Evolutionary conservation across 768 basidiomycete genomes (phyloP), one percentile per base, ranked within the genome.

Genomic region (Auricularia auricula-judae): DNA sequence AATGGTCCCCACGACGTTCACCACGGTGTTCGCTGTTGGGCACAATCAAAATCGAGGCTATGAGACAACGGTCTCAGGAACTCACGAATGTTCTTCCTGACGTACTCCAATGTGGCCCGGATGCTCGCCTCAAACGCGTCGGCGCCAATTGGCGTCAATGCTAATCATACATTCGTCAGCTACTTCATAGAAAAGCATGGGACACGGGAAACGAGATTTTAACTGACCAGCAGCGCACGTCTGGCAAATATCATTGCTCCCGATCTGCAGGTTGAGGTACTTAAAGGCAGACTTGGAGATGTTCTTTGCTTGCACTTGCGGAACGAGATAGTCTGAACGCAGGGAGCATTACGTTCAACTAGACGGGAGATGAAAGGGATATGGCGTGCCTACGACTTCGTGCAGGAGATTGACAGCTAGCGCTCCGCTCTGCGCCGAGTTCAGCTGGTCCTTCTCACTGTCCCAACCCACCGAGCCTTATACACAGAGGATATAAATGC

Each of bases 261-360:
- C 67, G 29, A 68, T 62, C 58, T 68, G 67, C 43, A 68, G 63
- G 51, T 63, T 68, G 63, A 68, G 66, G 35, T 68, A 68, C 53
- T 65, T 68, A 3, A 65, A 65, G 11, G 56, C 56, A 18, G 56
- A 59, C 34, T 47, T 63, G 3, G 60, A 36, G 21, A 68, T 39
- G 33, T 66, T 62, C 36, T 53, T 56, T 5, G 64, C 59, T 36
- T 62, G 61, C 0, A 68, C 62, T 42, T 64, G 60, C 2, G 67
- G 67, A 8, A 68, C 65, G 39, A 68, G 63, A 42, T 68, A 68
- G 43, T 68, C 67, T 59, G 23, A n/a, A 12, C 53, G 53, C 53
- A 18, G 11, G 1, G 53, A n/a, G 39, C 8, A 42, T 29, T 29
- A 29, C 2, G 29, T 29, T 29, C 29, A 29, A 29, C 0, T 29